Base-by-base conservation (phyloP, 2,329 filamentous ascomycete species). In the Aspergillus luchuensis region DNA sequence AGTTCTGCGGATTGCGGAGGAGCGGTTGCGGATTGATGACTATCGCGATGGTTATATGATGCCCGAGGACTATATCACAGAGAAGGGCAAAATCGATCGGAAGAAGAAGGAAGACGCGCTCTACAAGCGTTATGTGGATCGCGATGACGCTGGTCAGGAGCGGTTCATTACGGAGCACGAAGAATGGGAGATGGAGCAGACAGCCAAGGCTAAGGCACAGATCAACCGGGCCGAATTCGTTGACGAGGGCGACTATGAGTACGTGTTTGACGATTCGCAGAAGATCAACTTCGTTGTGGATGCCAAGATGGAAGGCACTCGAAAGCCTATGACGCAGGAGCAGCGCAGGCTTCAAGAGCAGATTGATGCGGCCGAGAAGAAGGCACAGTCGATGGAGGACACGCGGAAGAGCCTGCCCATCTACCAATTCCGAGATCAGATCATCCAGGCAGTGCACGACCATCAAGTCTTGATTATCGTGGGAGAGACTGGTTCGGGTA, bases 1-100 rank as follows among this genome's bases (percentile, higher is more conserved):
- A 76, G 83, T 93, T 25, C 78, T 97, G 45, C 84, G 89, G 38
- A 81, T 97, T 45, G 91, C 92, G 1, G 91, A 97, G 77, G 92
- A 96, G 74, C 85, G 94, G 21, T 80, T 94, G 58, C 86, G 86
- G 47, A 96, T 99, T 65, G 93, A 98, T 72, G 94, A 98, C 67
- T 88, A 97, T 74, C 85, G 89, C 19, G 93, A 97, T 79, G 94
- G 94, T 2, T 99, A 98, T 77, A 85, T 89, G 66, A 89, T 99
- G 80, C 95, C 94, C 0, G 93, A 97, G 65, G 92, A 97, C 74
- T 97, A 97, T 72, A 94, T 97, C 63, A 97, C 91, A 0, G 92
- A 96, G 73, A 93, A 94, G 77, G 92, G 92, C 21, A 95, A 96
- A 72, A 89, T 96, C 63, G 91, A 96, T 72, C 84, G 85, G 67